These are phyloP conservation scores for Aspergillus diversus DNA, from an alignment of 495 filamentous ascomycete genomes.

Conservation along the genomic window DNA sequence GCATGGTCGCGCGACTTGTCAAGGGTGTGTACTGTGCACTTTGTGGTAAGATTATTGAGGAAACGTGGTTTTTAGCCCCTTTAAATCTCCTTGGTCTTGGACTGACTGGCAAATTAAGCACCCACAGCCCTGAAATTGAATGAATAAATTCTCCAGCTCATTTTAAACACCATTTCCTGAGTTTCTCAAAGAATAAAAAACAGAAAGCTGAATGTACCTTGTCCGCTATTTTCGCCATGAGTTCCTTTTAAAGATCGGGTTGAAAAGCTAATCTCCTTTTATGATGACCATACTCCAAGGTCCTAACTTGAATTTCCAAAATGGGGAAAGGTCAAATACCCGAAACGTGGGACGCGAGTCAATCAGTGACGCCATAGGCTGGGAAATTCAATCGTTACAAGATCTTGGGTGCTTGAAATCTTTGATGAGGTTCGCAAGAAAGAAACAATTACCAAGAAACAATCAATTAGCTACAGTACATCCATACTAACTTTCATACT, in stretches of 20 bases:
- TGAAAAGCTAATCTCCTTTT: constrained; percentile 15
- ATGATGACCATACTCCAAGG: constrained; percentile 25
- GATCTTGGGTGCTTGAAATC: neutral
- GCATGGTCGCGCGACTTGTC: constrained; percentile 13
- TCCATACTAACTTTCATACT: no score
- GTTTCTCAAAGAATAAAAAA: no score
- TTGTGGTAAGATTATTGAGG: neutral
- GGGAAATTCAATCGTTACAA: constrained; percentile 6
- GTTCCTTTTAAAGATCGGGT: constrained; percentile 3
- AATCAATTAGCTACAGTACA: neutral
- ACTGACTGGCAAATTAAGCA: neutral
- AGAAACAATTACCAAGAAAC: neutral
- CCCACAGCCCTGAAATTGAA: no score
- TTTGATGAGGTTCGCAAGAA: neutral
- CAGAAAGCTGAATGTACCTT: no score
- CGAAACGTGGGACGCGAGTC: constrained; percentile 35
- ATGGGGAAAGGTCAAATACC: constrained; percentile 22
- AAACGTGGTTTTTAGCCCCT: constrained; percentile 18
- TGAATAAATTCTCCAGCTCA: no score
- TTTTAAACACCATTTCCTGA: no score
- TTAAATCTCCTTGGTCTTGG: neutral
- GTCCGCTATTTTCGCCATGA: neutral
- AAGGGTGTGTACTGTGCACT: neutral
- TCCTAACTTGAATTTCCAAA: constrained; percentile 22
- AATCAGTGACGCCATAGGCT: constrained; percentile 31